phyloP scores from a whole-genome alignment of 1,284 basidiomycete genomes.

The Calocybe gambosa region DNA sequence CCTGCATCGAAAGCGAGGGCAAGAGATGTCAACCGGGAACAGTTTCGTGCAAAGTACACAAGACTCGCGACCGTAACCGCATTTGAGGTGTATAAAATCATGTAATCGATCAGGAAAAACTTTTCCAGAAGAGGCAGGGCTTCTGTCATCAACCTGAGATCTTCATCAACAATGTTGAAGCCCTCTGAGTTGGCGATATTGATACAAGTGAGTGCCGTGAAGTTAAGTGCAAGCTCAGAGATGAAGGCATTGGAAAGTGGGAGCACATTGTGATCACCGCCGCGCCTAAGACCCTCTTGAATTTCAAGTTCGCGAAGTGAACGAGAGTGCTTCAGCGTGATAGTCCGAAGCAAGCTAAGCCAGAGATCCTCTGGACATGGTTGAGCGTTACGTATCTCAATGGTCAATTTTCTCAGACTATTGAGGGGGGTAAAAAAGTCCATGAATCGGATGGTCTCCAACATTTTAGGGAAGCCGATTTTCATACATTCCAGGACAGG shows the following conservation, averaged over 20 bases:
- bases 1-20: background rate
- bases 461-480: background rate
- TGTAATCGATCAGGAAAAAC: background rate
- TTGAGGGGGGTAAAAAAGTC: background rate
- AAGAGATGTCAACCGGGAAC: background rate
- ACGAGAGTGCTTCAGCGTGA: background rate
- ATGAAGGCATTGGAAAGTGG: background rate
- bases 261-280: background rate
- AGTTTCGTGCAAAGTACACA: background rate
- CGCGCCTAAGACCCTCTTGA: background rate
- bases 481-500: background rate
- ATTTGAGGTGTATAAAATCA: too few species aligned
- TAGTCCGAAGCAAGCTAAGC: background rate
- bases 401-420: background rate
- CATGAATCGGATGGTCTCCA: background rate
- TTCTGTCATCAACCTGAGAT: background rate
- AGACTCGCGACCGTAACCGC: background rate
- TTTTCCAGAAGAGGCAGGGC: background rate
- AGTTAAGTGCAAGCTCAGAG: background rate
- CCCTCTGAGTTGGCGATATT: background rate
- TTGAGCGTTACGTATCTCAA: background rate
- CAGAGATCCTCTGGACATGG: background rate
- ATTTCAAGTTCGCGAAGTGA: background rate
- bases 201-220: background rate
- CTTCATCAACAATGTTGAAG: background rate